Conservation (phyloP, 768 basidiomycete genomes). For the Leccinum olivaceopallidum region DNA sequence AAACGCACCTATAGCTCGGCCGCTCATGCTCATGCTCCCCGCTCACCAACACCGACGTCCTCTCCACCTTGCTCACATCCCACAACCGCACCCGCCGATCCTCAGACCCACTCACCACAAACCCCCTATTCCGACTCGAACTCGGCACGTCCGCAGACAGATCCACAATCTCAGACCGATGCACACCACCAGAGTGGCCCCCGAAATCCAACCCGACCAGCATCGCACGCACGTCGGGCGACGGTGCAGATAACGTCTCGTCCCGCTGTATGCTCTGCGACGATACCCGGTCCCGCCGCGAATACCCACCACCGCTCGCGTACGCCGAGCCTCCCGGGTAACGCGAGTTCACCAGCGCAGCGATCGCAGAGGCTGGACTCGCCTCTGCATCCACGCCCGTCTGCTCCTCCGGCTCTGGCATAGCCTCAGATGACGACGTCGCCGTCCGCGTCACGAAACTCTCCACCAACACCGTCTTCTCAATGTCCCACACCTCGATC, state of each 20-base stretch:
- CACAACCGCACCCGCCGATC: slow-evolving; percentile 86
- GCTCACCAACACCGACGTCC: slow-evolving; percentile 79
- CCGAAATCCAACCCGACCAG: slow-evolving; percentile 78
- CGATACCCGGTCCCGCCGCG: slow-evolving; percentile 31
- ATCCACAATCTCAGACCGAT: slow-evolving; percentile 53
- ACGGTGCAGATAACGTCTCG: slow-evolving; percentile 45
- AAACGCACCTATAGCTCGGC: slow-evolving; percentile 69
- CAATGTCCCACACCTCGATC: slow-evolving; percentile 93
- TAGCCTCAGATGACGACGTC: slow-evolving; percentile 43
- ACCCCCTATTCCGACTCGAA: slow-evolving; percentile 57
- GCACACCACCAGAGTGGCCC: slow-evolving; percentile 51
- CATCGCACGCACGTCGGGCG: slow-evolving; percentile 68
- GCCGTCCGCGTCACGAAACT: slow-evolving; percentile 64
- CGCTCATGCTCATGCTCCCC: slow-evolving; percentile 73
- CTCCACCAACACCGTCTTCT: slow-evolving; percentile 77
- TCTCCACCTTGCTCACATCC: slow-evolving; percentile 76
- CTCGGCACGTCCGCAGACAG: slow-evolving; percentile 39
- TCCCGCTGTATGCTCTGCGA: slow-evolving; percentile 37
- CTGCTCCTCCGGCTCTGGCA: slow-evolving; percentile 54
- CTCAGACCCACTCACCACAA: slow-evolving; percentile 86
- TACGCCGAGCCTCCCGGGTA: slow-evolving; percentile 42
- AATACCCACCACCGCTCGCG: slow-evolving; percentile 9
- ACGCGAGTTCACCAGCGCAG: slow-evolving; percentile 73
- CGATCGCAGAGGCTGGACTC: slow-evolving; percentile 73
- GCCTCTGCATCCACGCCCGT: slow-evolving; percentile 56